phyloP scores from a whole-genome alignment of 2,329 filamentous ascomycete genomes.

The Neofusicoccum sp. region DNA sequence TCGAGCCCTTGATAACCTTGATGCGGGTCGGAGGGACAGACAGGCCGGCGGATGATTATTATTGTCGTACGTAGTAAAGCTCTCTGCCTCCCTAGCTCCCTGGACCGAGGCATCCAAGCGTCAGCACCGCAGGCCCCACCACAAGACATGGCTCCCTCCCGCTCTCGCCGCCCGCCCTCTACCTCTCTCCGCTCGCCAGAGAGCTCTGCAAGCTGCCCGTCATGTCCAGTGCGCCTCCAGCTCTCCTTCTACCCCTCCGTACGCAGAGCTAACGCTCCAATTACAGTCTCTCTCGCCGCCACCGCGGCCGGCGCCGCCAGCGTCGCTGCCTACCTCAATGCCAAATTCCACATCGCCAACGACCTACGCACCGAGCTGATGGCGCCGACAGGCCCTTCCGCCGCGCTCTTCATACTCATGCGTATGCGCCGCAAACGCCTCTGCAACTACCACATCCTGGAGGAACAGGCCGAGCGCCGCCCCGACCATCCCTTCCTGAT shows the following conservation, averaged over 20 bases:
- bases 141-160: neutral
- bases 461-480: slow-evolving; percentile 7
- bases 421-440: neutral
- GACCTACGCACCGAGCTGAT: slow-evolving; percentile 52
- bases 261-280: neutral
- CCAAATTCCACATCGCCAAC: slow-evolving; percentile 67
- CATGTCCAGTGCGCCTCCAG: slow-evolving; percentile 2
- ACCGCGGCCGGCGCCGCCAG: slow-evolving; percentile 42
- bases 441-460: slow-evolving; percentile 31
- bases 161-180: neutral
- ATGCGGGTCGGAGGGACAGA: no score
- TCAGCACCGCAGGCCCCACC: neutral
- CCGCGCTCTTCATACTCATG: neutral
- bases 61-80: neutral
- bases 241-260: neutral
- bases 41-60: no score
- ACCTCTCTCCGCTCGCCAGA: neutral
- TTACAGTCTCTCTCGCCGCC: slow-evolving; percentile 19
- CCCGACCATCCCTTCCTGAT: slow-evolving; percentile 32
- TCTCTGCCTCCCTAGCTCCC: neutral
- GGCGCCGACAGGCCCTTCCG: neutral
- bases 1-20: no score
- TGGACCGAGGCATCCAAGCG: neutral
- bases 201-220: neutral
- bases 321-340: slow-evolving; percentile 63